These are phyloP conservation scores for Ophiocordyceps camponoti-leonardi DNA, from an alignment of 2,329 filamentous ascomycete species.

Conservation along the genomic window DNA sequence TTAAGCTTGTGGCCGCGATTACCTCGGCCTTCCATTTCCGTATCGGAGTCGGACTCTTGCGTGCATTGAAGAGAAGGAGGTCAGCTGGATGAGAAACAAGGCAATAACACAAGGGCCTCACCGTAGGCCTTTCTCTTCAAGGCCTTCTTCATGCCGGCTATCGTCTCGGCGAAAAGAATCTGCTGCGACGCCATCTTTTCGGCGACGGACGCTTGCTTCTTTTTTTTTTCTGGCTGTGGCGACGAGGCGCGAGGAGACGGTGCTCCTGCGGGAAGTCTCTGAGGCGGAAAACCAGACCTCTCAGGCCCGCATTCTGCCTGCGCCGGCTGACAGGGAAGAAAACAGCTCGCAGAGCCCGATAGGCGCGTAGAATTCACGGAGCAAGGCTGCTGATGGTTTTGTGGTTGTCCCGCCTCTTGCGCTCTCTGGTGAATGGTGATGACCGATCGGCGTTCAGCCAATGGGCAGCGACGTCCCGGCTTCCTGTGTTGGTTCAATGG, in stretches of 20 bases:
- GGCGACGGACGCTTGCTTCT: conserved; percentile 1
- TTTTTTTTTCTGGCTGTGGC: not conserved
- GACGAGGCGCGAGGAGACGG: not conserved
- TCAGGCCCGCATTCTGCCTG: too few relatives aligned
- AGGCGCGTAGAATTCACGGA: too few relatives aligned
- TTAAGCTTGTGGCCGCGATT: conserved; percentile 71
- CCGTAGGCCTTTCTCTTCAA: conserved; percentile 47
- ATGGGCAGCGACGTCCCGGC: not conserved
- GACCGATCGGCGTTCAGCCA: not conserved
- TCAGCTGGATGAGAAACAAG: conserved; percentile 5
- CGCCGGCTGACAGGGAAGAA: too few relatives aligned
- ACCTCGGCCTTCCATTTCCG: conserved; percentile 48
- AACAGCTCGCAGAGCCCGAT: too few relatives aligned
- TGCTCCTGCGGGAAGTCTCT: not conserved
- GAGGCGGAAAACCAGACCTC: not conserved
- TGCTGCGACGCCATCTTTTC: conserved; percentile 35
- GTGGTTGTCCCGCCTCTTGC: not conserved
- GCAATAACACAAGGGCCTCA: conserved; percentile 5
- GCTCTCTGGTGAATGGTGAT: not conserved
- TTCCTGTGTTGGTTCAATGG: not conserved
- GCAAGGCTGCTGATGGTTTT: too few relatives aligned
- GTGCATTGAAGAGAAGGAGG: conserved; percentile 3
- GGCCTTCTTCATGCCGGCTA: conserved; percentile 50
- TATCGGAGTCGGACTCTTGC: conserved; percentile 63
- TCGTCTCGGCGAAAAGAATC: conserved; percentile 46